Evolutionary conservation across 768 basidiomycete genomes (phyloP).

Genomic region (Russula abietina): DNA sequence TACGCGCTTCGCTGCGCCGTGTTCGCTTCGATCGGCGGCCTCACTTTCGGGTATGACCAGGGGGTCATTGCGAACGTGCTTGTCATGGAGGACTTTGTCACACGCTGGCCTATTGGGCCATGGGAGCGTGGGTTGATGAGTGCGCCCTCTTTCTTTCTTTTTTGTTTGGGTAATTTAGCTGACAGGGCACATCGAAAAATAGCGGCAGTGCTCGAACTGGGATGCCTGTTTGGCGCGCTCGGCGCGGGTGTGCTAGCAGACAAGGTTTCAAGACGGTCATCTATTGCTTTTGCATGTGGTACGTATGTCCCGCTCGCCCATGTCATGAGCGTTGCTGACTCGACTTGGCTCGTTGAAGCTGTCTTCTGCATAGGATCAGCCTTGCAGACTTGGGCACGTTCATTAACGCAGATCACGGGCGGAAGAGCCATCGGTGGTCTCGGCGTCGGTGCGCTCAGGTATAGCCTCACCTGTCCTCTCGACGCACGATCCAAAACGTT

Average conservation of each 20-base stretch:
- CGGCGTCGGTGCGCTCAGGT: constrained; percentile 63
- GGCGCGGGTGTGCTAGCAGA: constrained; percentile 63
- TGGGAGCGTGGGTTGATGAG: constrained; percentile 76
- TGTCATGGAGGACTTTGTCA: constrained; percentile 70
- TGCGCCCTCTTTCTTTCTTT: constrained; percentile 33
- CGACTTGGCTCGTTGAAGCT: constrained; percentile 33
- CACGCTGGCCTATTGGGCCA: constrained; percentile 63
- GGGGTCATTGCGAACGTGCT: constrained; percentile 83
- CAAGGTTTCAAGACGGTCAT: constrained; percentile 55
- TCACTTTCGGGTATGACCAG: constrained; percentile 80
- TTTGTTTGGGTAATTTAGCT: too few species aligned
- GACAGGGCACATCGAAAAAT: background rate
- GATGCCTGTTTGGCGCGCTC: constrained; percentile 72
- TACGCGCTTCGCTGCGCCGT: constrained; percentile 63
- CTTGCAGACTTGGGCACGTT: constrained; percentile 58
- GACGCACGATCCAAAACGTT: background rate
- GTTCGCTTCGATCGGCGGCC: constrained; percentile 70
- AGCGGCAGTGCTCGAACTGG: constrained; percentile 77
- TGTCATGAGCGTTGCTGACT: constrained; percentile 3
- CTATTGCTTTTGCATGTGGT: constrained; percentile 68
- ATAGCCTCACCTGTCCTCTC: background rate
- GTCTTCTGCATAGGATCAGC: constrained; percentile 68
- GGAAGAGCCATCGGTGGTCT: constrained; percentile 74
- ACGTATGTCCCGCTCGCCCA: too few species aligned
- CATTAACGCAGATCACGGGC: constrained; percentile 50